Evolutionary conservation across 306 rosid species (phyloP).

Genomic region (Castanospermum australe): DNA sequence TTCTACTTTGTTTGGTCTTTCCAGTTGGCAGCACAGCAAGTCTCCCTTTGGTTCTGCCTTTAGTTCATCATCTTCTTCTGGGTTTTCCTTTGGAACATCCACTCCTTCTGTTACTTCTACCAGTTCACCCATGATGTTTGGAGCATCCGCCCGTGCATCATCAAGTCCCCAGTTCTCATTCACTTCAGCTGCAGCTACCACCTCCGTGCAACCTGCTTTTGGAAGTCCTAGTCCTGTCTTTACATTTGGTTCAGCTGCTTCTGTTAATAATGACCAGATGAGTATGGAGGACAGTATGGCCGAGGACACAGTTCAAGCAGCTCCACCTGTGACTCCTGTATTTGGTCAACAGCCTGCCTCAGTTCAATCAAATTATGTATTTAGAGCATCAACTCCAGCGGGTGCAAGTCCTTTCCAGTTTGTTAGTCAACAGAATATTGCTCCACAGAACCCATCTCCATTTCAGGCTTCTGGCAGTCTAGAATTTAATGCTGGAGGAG

Average conservation of each 20-base stretch:
- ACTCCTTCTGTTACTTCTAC: conserved; percentile 34
- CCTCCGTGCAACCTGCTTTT: conserved; percentile 57
- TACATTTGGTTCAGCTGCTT: conserved; percentile 44
- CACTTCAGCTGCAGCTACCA: conserved; percentile 44
- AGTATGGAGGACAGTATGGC: conserved; percentile 97
- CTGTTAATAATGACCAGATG: conserved; percentile 68
- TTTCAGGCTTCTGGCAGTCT: conserved; percentile 79
- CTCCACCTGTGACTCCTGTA: conserved; percentile 35
- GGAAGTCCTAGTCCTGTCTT: conserved; percentile 45
- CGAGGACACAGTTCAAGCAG: conserved; percentile 73
- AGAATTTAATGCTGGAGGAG: conserved; percentile 48
- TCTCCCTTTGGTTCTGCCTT: conserved; percentile 50
- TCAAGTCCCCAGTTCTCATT: conserved; percentile 59
- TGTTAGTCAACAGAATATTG: conserved; percentile 54
- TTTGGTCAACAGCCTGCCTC: conserved; percentile 56
- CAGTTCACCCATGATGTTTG: conserved; percentile 45
- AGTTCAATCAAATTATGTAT: conserved; percentile 48
- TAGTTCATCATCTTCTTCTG: conserved; percentile 38
- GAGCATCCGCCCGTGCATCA: conserved; percentile 48
- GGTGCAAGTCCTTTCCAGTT: conserved; percentile 58
- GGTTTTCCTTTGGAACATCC: conserved; percentile 39
- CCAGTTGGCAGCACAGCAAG: conserved; percentile 62
- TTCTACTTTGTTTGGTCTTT: conserved; percentile 38
- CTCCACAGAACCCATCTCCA: conserved; percentile 63
- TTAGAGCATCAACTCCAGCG: conserved; percentile 53